Evolutionary conservation across 1,139 yeast species (phyloP).

Genomic region (Ashbya aceris): DNA sequence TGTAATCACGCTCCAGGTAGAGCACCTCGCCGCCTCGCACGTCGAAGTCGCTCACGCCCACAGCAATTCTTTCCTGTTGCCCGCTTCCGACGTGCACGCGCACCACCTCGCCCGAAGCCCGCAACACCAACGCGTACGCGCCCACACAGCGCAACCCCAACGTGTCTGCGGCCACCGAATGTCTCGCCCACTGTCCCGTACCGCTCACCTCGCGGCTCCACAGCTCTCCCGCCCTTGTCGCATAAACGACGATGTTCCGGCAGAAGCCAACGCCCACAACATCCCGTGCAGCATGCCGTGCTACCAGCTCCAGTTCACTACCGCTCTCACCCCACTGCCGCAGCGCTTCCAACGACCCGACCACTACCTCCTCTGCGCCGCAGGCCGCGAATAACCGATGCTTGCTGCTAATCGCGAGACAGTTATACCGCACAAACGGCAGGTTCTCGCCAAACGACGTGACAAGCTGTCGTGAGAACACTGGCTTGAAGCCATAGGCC

Average conservation of each 20-base stretch:
- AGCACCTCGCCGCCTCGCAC: background rate
- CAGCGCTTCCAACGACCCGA: slow-evolving; percentile 26
- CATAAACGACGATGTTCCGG: slow-evolving; percentile 7
- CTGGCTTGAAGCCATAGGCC: slow-evolving; percentile 33
- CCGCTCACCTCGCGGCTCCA: background rate
- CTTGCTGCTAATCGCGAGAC: slow-evolving; percentile 19
- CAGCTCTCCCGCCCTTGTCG: slow-evolving; percentile 11
- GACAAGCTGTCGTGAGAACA: slow-evolving; percentile 28
- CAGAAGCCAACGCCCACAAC: slow-evolving; percentile 14
- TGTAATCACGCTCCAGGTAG: background rate
- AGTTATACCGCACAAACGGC: slow-evolving; percentile 25
- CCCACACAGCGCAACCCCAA: background rate
- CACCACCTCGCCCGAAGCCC: background rate
- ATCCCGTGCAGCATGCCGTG: slow-evolving; percentile 12
- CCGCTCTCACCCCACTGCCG: slow-evolving; percentile 16
- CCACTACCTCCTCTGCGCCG: slow-evolving; percentile 22
- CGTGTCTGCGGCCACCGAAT: background rate
- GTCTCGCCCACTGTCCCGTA: background rate
- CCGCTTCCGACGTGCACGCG: background rate
- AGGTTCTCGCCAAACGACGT: slow-evolving; percentile 26
- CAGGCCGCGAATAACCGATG: slow-evolving; percentile 26
- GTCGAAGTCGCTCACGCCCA: slow-evolving; percentile 1
- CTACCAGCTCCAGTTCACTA: slow-evolving; percentile 6
- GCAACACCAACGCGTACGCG: background rate
- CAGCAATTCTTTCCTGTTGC: background rate